Percentiles rank a stretch among this genome's conserved stretches.
phyloP scores from a whole-genome alignment of 2,329 filamentous ascomycete species.

The Whalleya microplaca region DNA sequence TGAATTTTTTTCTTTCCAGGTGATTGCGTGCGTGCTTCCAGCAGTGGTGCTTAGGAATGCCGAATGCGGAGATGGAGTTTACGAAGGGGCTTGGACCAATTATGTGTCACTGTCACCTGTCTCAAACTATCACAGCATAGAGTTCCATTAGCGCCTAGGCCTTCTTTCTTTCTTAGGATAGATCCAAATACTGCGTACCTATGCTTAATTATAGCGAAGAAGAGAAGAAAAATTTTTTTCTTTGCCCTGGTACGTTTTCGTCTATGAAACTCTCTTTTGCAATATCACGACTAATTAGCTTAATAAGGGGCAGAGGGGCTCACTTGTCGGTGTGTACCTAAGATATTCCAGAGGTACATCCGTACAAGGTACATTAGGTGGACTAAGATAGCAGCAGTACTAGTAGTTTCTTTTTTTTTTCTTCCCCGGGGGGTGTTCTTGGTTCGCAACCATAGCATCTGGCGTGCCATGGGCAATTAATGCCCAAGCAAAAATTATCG shows the following conservation, averaged over 20 bases:
- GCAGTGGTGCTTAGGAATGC: constrained; percentile 22
- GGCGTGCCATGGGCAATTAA: not conserved
- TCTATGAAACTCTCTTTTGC: constrained; percentile 1
- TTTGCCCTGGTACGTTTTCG: constrained; percentile 6
- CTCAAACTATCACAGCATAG: constrained; percentile 24
- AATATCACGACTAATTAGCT: not conserved
- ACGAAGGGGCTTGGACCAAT: constrained; percentile 28
- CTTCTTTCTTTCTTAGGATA: constrained; percentile 20
- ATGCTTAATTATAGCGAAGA: not conserved
- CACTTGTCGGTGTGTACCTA: not conserved
- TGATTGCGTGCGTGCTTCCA: constrained; percentile 25
- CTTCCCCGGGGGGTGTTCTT: not conserved
- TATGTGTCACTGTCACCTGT: constrained; percentile 27
- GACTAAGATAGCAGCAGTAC: not conserved
- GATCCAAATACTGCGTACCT: not conserved
- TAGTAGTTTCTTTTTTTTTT: too few species aligned
- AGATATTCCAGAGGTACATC: not conserved
- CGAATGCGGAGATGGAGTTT: constrained; percentile 35
- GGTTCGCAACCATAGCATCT: too few species aligned
- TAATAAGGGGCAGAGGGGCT: not conserved
- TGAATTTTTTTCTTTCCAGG: constrained; percentile 5
- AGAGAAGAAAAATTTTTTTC: constrained; percentile 20
- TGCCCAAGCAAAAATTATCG: not conserved
- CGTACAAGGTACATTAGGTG: too few species aligned
- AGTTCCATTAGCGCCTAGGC: constrained; percentile 27